Conservation (phyloP, 2,329 filamentous ascomycete genomes). For the Penicillium freii region DNA sequence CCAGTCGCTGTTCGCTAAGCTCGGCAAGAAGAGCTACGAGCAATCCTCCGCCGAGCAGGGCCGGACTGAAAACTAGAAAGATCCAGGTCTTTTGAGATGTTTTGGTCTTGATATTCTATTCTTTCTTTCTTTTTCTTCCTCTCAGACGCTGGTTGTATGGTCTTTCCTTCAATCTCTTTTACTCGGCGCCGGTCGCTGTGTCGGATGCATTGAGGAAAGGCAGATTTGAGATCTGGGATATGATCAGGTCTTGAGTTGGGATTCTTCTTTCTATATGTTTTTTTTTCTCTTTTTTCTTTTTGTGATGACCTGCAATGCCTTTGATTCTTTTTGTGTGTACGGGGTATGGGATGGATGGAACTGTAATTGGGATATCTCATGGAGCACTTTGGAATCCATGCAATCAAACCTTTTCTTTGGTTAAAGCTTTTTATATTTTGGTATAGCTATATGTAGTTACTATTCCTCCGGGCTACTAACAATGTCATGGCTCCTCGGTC, state of each 20-base stretch:
- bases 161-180: slow-evolving; percentile 11
- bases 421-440: not conserved
- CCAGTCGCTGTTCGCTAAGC: slow-evolving; percentile 48
- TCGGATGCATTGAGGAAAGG: slow-evolving; percentile 10
- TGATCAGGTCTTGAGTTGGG: not conserved
- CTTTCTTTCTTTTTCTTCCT: not conserved
- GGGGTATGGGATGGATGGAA: slow-evolving; percentile 15
- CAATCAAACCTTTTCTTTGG: slow-evolving; percentile 2
- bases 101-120: not conserved
- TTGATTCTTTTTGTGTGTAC: slow-evolving; percentile 13
- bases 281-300: slow-evolving; percentile 10
- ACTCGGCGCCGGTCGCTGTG: slow-evolving; percentile 16
- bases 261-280: not conserved
- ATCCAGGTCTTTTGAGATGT: not conserved
- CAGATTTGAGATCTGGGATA: slow-evolving; percentile 1
- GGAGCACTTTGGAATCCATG: slow-evolving; percentile 8
- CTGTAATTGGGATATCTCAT: slow-evolving; percentile 15
- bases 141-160: not conserved
- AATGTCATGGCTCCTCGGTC: too few species aligned
- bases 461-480: too few species aligned
- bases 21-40: slow-evolving; percentile 47
- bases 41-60: slow-evolving; percentile 32
- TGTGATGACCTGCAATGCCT: slow-evolving; percentile 29
- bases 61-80: slow-evolving; percentile 15
- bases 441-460: not conserved